Evolutionary conservation across 2,329 filamentous ascomycete species (phyloP).

Genomic region (Sclerotinia trifoliorum): DNA sequence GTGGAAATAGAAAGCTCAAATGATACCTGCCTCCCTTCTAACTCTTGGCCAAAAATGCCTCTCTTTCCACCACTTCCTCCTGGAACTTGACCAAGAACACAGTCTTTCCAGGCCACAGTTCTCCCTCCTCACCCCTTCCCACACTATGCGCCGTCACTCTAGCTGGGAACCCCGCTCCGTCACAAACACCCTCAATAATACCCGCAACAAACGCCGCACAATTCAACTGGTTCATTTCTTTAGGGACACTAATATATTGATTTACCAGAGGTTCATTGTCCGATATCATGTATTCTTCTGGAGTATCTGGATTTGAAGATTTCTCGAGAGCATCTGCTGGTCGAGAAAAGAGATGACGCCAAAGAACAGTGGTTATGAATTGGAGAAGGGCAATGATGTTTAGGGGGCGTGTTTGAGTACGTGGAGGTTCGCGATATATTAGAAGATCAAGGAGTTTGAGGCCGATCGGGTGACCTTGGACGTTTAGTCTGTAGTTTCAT

Average conservation of each 20-base stretch:
- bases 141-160: constrained; percentile 87
- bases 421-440: constrained; percentile 73
- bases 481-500: constrained; percentile 65
- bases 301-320: constrained; percentile 73
- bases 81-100: constrained; percentile 95
- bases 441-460: constrained; percentile 93
- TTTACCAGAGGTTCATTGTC: constrained; percentile 98
- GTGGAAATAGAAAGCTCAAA: not conserved
- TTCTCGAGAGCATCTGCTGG: constrained; percentile 93
- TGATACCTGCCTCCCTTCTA: constrained; percentile 16
- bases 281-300: constrained; percentile 98
- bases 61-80: constrained; percentile 85
- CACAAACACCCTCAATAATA: constrained; percentile 92
- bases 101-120: constrained; percentile 95
- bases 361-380: constrained; percentile 90
- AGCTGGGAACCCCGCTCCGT: constrained; percentile 85
- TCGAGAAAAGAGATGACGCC: constrained; percentile 87
- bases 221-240: constrained; percentile 94
- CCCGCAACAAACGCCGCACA: constrained; percentile 95
- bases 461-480: constrained; percentile 90
- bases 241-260: constrained; percentile 86
- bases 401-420: constrained; percentile 73
- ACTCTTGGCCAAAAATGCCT: constrained; percentile 71
- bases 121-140: constrained; percentile 56
- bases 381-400: constrained; percentile 89